phyloP scores from a whole-genome alignment of 2,329 filamentous ascomycete genomes.

The Neonectria neomacrospora region DNA sequence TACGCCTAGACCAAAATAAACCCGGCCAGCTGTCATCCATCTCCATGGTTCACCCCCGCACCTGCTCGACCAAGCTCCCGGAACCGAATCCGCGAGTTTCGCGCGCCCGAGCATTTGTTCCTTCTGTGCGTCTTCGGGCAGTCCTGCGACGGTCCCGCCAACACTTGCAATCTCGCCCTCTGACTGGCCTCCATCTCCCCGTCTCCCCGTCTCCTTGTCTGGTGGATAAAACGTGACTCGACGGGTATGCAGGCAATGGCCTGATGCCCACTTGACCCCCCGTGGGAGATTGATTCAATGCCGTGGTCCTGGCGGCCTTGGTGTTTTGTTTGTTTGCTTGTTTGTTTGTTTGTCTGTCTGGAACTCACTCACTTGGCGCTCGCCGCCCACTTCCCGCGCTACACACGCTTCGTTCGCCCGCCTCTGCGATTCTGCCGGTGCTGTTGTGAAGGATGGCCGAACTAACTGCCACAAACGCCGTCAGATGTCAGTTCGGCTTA shows the following conservation, averaged over 20 bases:
- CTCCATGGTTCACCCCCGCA: constrained; percentile 44
- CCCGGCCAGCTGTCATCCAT: constrained; percentile 37
- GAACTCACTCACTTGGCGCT: not conserved
- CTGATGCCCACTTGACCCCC: constrained; percentile 32
- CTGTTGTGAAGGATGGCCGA: not conserved
- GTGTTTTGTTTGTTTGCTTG: not conserved
- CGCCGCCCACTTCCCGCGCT: constrained; percentile 6
- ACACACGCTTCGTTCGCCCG: constrained; percentile 8
- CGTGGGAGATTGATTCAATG: constrained; percentile 41
- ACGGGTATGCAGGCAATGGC: constrained; percentile 42
- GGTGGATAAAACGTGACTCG: constrained; percentile 40
- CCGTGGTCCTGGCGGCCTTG: constrained; percentile 20
- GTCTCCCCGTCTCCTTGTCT: not conserved
- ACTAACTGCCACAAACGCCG: constrained; percentile 9
- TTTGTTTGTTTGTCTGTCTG: too few species aligned
- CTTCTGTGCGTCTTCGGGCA: not conserved
- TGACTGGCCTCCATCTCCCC: constrained; percentile 32
- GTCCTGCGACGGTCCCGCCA: constrained; percentile 3
- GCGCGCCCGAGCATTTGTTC: constrained; percentile 17
- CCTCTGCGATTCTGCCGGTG: not conserved
- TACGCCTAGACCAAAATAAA: constrained; percentile 37
- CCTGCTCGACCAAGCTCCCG: constrained; percentile 38
- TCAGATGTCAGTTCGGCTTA: constrained; percentile 26
- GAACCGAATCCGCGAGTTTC: constrained; percentile 38
- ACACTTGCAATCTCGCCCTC: constrained; percentile 12